Evolutionary conservation across 2,329 filamentous ascomycete genomes (phyloP).

Genomic region (Trichoderma brevicompactum): DNA sequence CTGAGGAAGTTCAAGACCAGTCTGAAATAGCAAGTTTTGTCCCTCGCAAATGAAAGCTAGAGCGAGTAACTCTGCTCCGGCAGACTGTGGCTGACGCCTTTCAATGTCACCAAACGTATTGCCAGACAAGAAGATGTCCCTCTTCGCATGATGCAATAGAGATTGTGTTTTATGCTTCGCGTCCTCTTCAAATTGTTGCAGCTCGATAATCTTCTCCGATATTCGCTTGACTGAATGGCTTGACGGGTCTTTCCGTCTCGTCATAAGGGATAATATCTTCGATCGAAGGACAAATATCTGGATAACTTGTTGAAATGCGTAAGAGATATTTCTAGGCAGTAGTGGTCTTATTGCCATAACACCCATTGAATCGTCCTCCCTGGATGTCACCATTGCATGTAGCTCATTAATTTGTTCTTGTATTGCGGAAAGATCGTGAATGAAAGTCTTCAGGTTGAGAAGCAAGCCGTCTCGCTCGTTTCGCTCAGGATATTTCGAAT

Average conservation of each 20-base stretch:
- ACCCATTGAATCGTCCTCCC: neutral
- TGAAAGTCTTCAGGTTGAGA: neutral
- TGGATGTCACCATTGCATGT: slow-evolving; percentile 4
- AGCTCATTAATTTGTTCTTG: neutral
- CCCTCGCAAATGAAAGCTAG: slow-evolving; percentile 7
- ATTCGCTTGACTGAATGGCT: neutral
- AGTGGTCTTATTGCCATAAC: neutral
- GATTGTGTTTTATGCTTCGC: neutral
- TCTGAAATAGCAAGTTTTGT: neutral
- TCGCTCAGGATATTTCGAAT: neutral
- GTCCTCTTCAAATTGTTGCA: neutral
- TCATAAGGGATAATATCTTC: slow-evolving; percentile 8
- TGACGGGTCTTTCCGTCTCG: neutral
- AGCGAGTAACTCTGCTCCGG: slow-evolving; percentile 4
- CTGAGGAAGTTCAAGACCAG: neutral
- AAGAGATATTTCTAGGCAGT: neutral
- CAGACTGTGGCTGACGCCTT: slow-evolving; percentile 6
- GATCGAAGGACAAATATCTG: slow-evolving; percentile 7
- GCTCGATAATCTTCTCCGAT: neutral
- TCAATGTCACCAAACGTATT: neutral
- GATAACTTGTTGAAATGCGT: neutral
- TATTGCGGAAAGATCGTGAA: neutral
- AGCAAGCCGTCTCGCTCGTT: neutral
- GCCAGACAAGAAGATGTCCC: slow-evolving; percentile 7
- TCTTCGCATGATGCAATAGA: slow-evolving; percentile 10